A percentile compares a stretch with the other conserved stretches of the same genome.
Evolutionary conservation across 495 filamentous ascomycete genomes (phyloP).

Genomic region (Trypethelium eluteriae): DNA sequence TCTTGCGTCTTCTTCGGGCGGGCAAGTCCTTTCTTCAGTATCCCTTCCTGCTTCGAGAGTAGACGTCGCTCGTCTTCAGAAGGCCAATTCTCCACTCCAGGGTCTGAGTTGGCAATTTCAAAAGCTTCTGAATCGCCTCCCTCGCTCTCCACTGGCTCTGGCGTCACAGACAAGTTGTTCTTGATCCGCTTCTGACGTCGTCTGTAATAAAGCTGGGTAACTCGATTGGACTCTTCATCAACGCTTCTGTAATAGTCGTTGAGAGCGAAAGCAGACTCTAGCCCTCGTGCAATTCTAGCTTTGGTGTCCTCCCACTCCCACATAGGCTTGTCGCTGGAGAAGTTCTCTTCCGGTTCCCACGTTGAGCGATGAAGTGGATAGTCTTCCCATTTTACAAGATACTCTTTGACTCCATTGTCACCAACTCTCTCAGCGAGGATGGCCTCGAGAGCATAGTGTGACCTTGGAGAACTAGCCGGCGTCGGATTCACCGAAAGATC

Average conservation of each 20-base stretch:
- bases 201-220: not conserved
- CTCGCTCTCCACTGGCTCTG: not conserved
- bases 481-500: not conserved
- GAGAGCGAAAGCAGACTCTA: constrained; percentile 16
- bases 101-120: not conserved
- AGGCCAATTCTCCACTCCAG: not conserved
- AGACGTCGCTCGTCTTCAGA: not conserved
- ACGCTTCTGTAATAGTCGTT: not conserved
- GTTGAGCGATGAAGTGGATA: constrained; percentile 11
- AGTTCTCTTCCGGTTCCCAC: constrained; percentile 20
- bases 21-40: not conserved
- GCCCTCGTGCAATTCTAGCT: not conserved
- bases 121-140: not conserved
- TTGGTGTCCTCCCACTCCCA: constrained; percentile 20
- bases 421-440: constrained; percentile 20
- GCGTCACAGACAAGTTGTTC: not conserved
- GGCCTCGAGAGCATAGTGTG: constrained; percentile 17
- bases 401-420: not conserved
- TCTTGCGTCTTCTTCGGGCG: not conserved
- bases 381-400: constrained; percentile 23
- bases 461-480: not conserved
- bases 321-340: constrained; percentile 9
- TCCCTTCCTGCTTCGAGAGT: not conserved
- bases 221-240: not conserved
- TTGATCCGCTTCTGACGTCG: not conserved